Evolutionary conservation across 1,284 basidiomycete genomes (phyloP), one percentile per base, ranked within the genome.

Genomic region (Cutaneotrichosporon cutaneum): DNA sequence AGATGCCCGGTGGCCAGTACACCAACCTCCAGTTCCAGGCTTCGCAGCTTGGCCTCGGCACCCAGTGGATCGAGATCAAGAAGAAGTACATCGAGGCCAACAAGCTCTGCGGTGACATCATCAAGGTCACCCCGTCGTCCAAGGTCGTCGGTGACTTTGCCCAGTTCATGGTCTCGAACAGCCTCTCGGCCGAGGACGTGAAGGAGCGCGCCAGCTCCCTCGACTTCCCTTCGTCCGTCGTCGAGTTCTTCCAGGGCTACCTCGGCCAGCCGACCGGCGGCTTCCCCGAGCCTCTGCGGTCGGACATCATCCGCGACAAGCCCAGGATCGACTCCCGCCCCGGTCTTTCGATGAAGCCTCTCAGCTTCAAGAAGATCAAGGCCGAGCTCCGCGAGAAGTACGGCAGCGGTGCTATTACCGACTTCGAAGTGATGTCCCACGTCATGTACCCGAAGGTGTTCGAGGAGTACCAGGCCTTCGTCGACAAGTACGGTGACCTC

Each of bases 81-180:
- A 88, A 89, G 83, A 96, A 96, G 80, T 99, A 99, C 81, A 93
- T 97, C 71, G 90, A 96, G 80, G 94, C 94, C 58, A 97, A 97
- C 77, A 85, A 91, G 63, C 86, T 97, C 62, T 98, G 96, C 78
- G 96, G 96, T 56, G 94, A 98, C 76, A 90, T 99, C 77, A 90
- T 99, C 84, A 99, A 99, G 85, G 95, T 99, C 71, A 99, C 96
- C 26, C 96, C 96, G 42, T 97, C 96, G 22, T 99, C 96, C 63
- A 98, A 99, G 84, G 93, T 97, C 56, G 95, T 99, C 59, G 96
- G 96, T 53, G 96, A 99, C 83, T 95, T 99, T 80, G 96, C 96
- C 30, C 92, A 95, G 80, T 97, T 93, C 88, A 94, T 99, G 93
- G 94, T 94, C 42, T 92, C 92, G 68, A 98, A 99, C 83, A 87